Evolutionary conservation across 805 yeast species (phyloP).

Genomic region (Ogataea nakhonphanomensis): DNA sequence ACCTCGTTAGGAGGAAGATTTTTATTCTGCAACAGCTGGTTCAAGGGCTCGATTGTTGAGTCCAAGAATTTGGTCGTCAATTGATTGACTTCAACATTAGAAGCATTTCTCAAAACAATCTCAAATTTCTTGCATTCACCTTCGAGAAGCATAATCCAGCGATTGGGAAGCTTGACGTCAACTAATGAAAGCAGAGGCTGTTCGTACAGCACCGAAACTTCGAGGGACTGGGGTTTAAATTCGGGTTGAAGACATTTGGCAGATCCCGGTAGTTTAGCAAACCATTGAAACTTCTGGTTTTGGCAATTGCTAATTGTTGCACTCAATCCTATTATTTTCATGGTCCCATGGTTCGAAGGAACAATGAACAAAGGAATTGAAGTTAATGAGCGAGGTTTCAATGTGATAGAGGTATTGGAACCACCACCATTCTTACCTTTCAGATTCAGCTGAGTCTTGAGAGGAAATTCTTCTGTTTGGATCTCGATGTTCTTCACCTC

Average conservation of each 20-base stretch:
- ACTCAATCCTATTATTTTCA: slow-evolving; percentile 48
- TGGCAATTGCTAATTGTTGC: slow-evolving; percentile 51
- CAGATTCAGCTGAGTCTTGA: slow-evolving; percentile 26
- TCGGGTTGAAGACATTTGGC: slow-evolving; percentile 5
- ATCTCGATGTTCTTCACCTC: slow-evolving; percentile 50
- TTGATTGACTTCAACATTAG: slow-evolving; percentile 52
- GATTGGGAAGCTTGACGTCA: slow-evolving; percentile 52
- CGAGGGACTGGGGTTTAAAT: slow-evolving; percentile 24
- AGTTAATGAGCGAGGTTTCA: slow-evolving; percentile 38
- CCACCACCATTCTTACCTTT: slow-evolving; percentile 17
- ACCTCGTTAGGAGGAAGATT: slow-evolving; percentile 56
- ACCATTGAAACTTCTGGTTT: slow-evolving; percentile 37
- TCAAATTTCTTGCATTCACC: slow-evolving; percentile 61
- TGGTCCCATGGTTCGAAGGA: slow-evolving; percentile 46
- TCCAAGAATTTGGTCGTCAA: slow-evolving; percentile 66
- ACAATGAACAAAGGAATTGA: slow-evolving; percentile 43
- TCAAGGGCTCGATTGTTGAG: slow-evolving; percentile 65
- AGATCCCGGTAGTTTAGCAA: slow-evolving; percentile 2
- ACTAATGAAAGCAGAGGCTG: slow-evolving; percentile 63
- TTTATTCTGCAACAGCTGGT: slow-evolving; percentile 45
- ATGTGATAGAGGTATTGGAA: slow-evolving; percentile 22
- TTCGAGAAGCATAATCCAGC: slow-evolving; percentile 73
- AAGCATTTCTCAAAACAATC: slow-evolving; percentile 54
- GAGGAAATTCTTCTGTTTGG: slow-evolving; percentile 25
- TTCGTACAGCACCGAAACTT: slow-evolving; percentile 27